Evolutionary conservation across 805 yeast species (phyloP).

Genomic region (Yamadazyma insecticola): DNA sequence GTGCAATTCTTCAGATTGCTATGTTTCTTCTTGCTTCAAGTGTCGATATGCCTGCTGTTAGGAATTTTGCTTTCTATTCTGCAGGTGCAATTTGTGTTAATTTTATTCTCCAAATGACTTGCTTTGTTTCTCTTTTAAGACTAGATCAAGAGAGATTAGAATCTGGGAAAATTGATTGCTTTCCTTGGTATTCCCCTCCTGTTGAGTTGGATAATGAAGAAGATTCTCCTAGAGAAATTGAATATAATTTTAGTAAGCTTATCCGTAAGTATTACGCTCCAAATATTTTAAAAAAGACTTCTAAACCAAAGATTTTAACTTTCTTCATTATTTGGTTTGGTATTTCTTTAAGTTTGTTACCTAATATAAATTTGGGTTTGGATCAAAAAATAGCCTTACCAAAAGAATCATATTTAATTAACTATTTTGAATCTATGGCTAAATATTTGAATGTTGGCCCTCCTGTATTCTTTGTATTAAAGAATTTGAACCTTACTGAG

Average conservation of each 20-base stretch:
- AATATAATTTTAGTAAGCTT: slow-evolving; percentile 25
- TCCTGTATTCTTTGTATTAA: slow-evolving; percentile 83
- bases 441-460: slow-evolving; percentile 81
- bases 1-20: slow-evolving; percentile 72
- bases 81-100: slow-evolving; percentile 82
- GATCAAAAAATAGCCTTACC: slow-evolving; percentile 92
- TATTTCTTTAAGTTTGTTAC: slow-evolving; percentile 63
- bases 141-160: slow-evolving; percentile 63
- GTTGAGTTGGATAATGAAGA: slow-evolving; percentile 9
- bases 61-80: slow-evolving; percentile 87
- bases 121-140: slow-evolving; percentile 68
- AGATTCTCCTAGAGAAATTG: slow-evolving; percentile 10
- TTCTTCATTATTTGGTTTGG: slow-evolving; percentile 63
- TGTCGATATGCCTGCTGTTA: slow-evolving; percentile 94
- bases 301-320: slow-evolving; percentile 44
- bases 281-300: slow-evolving; percentile 44
- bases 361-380: slow-evolving; percentile 69
- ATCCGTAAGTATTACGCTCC: slow-evolving; percentile 56
- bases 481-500: slow-evolving; percentile 57
- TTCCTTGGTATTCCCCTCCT: slow-evolving; percentile 47
- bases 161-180: slow-evolving; percentile 52
- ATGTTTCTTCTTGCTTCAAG: slow-evolving; percentile 75
- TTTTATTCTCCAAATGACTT: slow-evolving; percentile 73
- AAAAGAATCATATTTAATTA: slow-evolving; percentile 70
- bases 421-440: slow-evolving; percentile 75